Evolutionary conservation across 2,329 filamentous ascomycete genomes (phyloP).

Genomic region (Fusarium chuoi): DNA sequence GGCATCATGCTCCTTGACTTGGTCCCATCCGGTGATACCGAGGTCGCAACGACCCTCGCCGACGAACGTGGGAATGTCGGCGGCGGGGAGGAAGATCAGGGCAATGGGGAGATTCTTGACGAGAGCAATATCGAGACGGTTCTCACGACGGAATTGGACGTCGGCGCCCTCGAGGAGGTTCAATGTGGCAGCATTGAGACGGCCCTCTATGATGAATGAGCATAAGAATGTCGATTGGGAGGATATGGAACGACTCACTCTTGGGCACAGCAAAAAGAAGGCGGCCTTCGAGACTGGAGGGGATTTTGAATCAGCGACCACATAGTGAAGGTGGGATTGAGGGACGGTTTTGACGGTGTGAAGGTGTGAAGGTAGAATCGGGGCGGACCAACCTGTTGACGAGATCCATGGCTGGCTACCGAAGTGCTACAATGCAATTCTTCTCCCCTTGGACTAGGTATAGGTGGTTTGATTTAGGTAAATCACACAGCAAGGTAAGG

Average conservation of each 20-base stretch:
- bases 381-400: constrained; percentile 60
- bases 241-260: constrained; percentile 69
- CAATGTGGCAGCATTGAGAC: constrained; percentile 86
- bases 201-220: constrained; percentile 74
- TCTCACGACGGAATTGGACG: constrained; percentile 95
- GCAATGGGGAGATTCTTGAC: constrained; percentile 97
- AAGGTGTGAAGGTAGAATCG: neutral
- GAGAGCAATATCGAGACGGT: constrained; percentile 94
- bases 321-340: constrained; percentile 1
- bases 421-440: constrained; percentile 5
- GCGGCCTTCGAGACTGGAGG: constrained; percentile 83
- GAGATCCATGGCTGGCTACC: constrained; percentile 58
- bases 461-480: constrained; percentile 19
- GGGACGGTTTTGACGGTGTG: neutral
- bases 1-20: constrained; percentile 90
- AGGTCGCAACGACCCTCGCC: constrained; percentile 93
- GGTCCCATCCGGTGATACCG: constrained; percentile 93
- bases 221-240: constrained; percentile 5
- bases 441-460: neutral
- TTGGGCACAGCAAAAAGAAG: constrained; percentile 98
- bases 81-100: constrained; percentile 94
- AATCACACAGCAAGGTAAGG: constrained; percentile 8
- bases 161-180: constrained; percentile 94
- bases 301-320: constrained; percentile 29
- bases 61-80: constrained; percentile 97